Evolutionary conservation across 306 rosid genomes (phyloP).

Genomic region (Purshia tridentata): DNA sequence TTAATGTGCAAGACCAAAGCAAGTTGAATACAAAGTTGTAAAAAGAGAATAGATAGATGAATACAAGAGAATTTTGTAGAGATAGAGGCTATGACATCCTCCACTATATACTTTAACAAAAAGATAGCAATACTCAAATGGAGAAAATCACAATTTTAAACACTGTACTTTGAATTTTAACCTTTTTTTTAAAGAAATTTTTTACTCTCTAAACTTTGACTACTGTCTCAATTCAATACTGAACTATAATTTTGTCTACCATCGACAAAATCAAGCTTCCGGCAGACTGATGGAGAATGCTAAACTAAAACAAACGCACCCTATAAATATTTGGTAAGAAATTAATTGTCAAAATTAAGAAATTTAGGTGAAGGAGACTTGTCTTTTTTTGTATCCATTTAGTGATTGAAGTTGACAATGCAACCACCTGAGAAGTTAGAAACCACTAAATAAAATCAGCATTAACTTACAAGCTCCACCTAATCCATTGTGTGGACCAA

Average conservation of each 20-base stretch:
- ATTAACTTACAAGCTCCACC: too few relatives aligned
- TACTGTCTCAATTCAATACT: too few relatives aligned
- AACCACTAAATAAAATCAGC: too few relatives aligned
- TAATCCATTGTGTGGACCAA: too few relatives aligned
- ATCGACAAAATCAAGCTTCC: too few relatives aligned
- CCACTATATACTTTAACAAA: neutral
- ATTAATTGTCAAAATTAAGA: too few relatives aligned
- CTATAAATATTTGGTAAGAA: too few relatives aligned
- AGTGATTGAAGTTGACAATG: neutral
- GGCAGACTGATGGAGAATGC: too few relatives aligned
- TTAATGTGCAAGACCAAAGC: neutral
- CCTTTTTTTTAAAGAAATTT: too few relatives aligned
- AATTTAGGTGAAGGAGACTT: neutral
- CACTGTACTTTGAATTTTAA: neutral
- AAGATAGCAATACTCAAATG: neutral
- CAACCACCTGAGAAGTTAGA: neutral
- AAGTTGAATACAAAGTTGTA: conserved; percentile 15
- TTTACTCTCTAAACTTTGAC: too few relatives aligned
- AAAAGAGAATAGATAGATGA: neutral
- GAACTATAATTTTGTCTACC: too few relatives aligned
- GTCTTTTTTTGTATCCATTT: neutral
- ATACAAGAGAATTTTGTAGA: neutral
- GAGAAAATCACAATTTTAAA: neutral
- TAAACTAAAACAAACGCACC: too few relatives aligned
- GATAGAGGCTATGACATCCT: neutral